phyloP scores from a whole-genome alignment of 805 yeast genomes.

The Yueomyces sp. region DNA sequence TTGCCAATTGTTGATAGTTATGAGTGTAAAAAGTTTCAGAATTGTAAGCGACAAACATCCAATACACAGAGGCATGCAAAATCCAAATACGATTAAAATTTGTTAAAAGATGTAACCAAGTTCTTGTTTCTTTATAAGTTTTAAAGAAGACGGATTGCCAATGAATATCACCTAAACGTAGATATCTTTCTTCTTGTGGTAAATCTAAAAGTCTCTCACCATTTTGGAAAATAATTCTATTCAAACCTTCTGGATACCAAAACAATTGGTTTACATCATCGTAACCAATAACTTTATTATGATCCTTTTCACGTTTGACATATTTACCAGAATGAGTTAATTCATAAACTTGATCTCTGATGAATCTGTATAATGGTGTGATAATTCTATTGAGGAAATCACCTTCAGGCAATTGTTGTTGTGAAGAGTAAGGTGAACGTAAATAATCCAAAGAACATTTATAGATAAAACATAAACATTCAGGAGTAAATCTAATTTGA shows the following conservation, averaged over 20 bases:
- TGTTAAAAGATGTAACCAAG: slow-evolving; percentile 92
- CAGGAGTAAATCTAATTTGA: slow-evolving; percentile 87
- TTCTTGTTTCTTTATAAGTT: slow-evolving; percentile 89
- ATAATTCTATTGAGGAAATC: slow-evolving; percentile 85
- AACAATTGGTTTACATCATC: slow-evolving; percentile 98
- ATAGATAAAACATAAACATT: slow-evolving; percentile 84
- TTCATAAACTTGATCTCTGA: slow-evolving; percentile 74
- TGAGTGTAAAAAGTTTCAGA: slow-evolving; percentile 85
- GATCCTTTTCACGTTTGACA: slow-evolving; percentile 77
- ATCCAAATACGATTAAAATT: slow-evolving; percentile 98
- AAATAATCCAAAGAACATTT: slow-evolving; percentile 90
- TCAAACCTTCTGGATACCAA: slow-evolving; percentile 99
- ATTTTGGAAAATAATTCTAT: slow-evolving; percentile 81
- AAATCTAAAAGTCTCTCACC: slow-evolving; percentile 84
- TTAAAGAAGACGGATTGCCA: slow-evolving; percentile 91
- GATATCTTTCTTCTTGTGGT: slow-evolving; percentile 80
- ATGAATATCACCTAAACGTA: slow-evolving; percentile 78
- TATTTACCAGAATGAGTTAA: slow-evolving; percentile 60
- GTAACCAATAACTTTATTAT: slow-evolving; percentile 72
- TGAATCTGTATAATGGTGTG: slow-evolving; percentile 75
- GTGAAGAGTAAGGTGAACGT: slow-evolving; percentile 81
- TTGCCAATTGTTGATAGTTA: slow-evolving; percentile 67
- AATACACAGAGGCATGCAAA: slow-evolving; percentile 74
- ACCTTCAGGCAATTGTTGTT: slow-evolving; percentile 76
- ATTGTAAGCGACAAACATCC: slow-evolving; percentile 93